Conservation (phyloP, 2,329 filamentous ascomycete genomes). For the Epichloe hybrida region DNA sequence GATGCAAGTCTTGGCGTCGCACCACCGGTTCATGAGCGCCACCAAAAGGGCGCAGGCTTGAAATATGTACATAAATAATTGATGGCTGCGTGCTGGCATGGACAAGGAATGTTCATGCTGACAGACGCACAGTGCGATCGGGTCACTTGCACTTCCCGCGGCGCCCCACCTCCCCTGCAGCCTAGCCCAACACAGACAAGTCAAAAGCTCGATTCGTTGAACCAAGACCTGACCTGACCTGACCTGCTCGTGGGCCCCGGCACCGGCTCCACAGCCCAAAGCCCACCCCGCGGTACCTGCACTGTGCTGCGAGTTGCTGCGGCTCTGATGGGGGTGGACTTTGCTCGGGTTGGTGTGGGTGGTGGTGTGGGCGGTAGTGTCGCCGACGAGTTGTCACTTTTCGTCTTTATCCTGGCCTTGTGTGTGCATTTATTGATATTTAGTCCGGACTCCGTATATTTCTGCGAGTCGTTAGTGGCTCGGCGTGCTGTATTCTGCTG, state of each 20-base stretch:
- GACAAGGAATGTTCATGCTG: neutral
- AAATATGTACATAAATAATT: neutral
- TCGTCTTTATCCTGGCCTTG: neutral
- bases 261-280: neutral
- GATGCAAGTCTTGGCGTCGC: slow-evolving; percentile 4
- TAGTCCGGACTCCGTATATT: too few relatives aligned
- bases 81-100: neutral
- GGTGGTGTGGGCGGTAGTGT: too few relatives aligned
- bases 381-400: neutral
- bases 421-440: too few relatives aligned
- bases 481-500: too few relatives aligned
- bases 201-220: too few relatives aligned
- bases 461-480: too few relatives aligned
- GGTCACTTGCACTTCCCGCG: neutral
- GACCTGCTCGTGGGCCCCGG: neutral
- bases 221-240: too few relatives aligned
- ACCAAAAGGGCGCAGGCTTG: neutral
- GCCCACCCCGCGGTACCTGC: neutral
- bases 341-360: neutral
- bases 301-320: neutral
- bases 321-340: neutral
- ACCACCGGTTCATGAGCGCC: slow-evolving; percentile 2
- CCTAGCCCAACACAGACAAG: too few relatives aligned
- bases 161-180: too few relatives aligned
- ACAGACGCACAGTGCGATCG: neutral